phyloP scores from a whole-genome alignment of 2,329 filamentous ascomycete genomes.

The Colletotrichum ledebouriae region DNA sequence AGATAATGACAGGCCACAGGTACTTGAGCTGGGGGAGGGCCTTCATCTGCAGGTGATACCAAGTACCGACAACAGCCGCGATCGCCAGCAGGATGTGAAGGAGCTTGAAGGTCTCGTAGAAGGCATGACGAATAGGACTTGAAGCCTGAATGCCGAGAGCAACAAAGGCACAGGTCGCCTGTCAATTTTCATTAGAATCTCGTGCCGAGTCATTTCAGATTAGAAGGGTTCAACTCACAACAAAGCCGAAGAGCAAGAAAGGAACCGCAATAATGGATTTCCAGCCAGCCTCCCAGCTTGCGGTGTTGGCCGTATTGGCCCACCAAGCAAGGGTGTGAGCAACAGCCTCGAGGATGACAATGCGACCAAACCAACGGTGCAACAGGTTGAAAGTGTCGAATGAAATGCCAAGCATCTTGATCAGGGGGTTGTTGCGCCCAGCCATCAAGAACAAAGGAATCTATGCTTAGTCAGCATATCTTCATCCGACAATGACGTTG shows the following conservation, averaged over 20 bases:
- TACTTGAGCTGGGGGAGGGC: conserved; percentile 69
- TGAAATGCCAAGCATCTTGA: conserved; percentile 77
- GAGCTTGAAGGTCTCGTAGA: conserved; percentile 83
- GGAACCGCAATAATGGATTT: conserved; percentile 51
- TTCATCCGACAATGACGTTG: neutral
- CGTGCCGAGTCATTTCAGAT: conserved; percentile 14
- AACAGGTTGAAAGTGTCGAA: conserved; percentile 88
- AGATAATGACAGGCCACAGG: conserved; percentile 71
- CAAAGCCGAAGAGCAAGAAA: conserved; percentile 73
- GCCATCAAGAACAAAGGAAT: conserved; percentile 80
- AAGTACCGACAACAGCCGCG: conserved; percentile 72
- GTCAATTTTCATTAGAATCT: conserved; percentile 38
- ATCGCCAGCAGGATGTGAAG: conserved; percentile 76
- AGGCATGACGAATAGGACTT: conserved; percentile 80
- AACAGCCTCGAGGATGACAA: conserved; percentile 78
- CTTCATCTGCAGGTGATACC: conserved; percentile 73
- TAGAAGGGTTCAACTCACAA: conserved; percentile 61
- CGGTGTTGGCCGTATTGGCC: conserved; percentile 54
- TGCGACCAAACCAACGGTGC: conserved; percentile 84
- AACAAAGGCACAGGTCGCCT: conserved; percentile 72
- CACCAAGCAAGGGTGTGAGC: conserved; percentile 75
- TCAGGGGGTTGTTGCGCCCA: conserved; percentile 83
- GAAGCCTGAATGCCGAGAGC: conserved; percentile 76
- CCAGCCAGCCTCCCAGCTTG: conserved; percentile 64
- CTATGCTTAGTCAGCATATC: conserved; percentile 45